Evolutionary conservation across 2,329 filamentous ascomycete genomes (phyloP).

Genomic region (Chrysosporium queenslandicum): DNA sequence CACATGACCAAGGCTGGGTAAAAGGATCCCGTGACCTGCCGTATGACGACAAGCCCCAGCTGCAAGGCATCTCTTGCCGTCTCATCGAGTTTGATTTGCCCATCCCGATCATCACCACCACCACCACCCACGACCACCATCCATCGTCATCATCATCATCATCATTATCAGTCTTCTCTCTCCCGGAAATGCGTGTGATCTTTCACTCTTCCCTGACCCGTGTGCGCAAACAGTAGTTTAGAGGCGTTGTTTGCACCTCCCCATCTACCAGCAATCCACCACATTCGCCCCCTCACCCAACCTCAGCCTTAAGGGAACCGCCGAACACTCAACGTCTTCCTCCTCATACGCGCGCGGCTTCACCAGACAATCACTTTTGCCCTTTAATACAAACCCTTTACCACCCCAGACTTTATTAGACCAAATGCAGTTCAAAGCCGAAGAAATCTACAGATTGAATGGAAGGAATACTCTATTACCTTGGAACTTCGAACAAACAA

Average conservation of each 20-base stretch:
- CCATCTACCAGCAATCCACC: too few relatives aligned
- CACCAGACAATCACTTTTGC: not conserved
- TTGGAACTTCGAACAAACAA: not conserved
- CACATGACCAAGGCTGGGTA: not conserved
- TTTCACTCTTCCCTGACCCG: too few relatives aligned
- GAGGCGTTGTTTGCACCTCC: not conserved
- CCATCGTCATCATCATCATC: too few relatives aligned
- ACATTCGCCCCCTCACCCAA: too few relatives aligned
- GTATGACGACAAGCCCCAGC: not conserved
- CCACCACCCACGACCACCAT: too few relatives aligned
- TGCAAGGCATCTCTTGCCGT: not conserved
- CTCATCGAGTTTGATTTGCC: too few relatives aligned
- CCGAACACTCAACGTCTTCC: not conserved
- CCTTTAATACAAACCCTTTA: not conserved
- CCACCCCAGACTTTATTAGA: not conserved
- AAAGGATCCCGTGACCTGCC: not conserved
- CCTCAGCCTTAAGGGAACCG: not conserved
- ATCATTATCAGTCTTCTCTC: too few relatives aligned
- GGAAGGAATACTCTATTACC: conserved; percentile 7
- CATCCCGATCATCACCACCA: too few relatives aligned
- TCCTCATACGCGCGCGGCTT: conserved; percentile 1
- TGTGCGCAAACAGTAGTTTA: too few relatives aligned
- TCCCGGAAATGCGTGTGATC: too few relatives aligned
- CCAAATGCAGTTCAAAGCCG: conserved; percentile 6
- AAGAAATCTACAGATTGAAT: conserved; percentile 1